Evolutionary conservation across 345 rosid species (phyloP).

Genomic region (Punica granatum): DNA sequence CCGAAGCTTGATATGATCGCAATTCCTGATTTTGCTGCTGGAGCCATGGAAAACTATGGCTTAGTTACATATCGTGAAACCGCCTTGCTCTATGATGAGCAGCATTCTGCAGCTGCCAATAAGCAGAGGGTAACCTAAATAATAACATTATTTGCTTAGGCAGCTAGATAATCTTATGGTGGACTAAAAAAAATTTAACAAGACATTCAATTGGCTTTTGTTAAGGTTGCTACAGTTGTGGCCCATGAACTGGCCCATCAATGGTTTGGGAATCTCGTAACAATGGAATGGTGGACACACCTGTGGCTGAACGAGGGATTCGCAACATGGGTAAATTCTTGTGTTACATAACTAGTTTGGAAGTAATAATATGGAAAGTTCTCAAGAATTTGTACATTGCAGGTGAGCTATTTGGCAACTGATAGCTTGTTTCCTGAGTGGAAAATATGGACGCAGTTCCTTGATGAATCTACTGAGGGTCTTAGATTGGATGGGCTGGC

Average conservation of each 20-base stretch:
- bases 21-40: slow-evolving; percentile 95
- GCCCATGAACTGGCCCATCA: slow-evolving; percentile 99
- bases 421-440: slow-evolving; percentile 93
- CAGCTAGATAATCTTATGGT: background rate
- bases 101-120: slow-evolving; percentile 94
- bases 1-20: slow-evolving; percentile 98
- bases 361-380: slow-evolving; percentile 2
- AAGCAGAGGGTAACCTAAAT: slow-evolving; percentile 67
- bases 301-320: slow-evolving; percentile 99
- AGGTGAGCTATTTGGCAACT: slow-evolving; percentile 95
- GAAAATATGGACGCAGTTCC: slow-evolving; percentile 99
- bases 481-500: slow-evolving; percentile 89
- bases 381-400: slow-evolving; percentile 18
- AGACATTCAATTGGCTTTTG: slow-evolving; percentile 16
- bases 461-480: slow-evolving; percentile 76
- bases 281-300: slow-evolving; percentile 99
- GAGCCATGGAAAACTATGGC: slow-evolving; percentile 99
- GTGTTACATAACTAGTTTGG: slow-evolving; percentile 9
- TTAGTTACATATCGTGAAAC: slow-evolving; percentile 92
- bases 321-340: slow-evolving; percentile 86
- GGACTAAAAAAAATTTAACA: background rate
- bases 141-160: background rate
- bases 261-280: slow-evolving; percentile 99
- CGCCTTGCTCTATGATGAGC: slow-evolving; percentile 82
- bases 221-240: slow-evolving; percentile 85